phyloP scores from a whole-genome alignment of 257 asterid genomes.

The Nicotiana paniculata region DNA sequence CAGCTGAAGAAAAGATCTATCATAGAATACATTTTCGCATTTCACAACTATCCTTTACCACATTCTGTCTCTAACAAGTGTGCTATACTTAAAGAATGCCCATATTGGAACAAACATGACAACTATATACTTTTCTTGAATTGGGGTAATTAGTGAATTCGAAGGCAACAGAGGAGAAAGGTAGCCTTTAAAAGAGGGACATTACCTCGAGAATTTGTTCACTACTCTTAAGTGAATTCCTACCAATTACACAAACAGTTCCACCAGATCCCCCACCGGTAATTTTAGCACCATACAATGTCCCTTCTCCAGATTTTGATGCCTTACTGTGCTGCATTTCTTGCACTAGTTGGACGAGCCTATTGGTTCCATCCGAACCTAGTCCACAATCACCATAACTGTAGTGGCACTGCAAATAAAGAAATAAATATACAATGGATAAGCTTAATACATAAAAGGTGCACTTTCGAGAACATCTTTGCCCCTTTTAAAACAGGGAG shows the following conservation, averaged over 20 bases:
- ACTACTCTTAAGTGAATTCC: slow-evolving; percentile 66
- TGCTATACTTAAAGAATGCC: background rate
- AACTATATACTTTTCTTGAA: background rate
- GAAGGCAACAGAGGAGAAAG: background rate
- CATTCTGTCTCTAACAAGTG: background rate
- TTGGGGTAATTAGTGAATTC: background rate
- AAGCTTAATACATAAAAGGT: background rate
- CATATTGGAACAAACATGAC: background rate
- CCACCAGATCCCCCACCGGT: slow-evolving; percentile 99
- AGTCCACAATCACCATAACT: slow-evolving; percentile 92
- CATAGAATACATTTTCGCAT: background rate
- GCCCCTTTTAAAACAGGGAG: background rate
- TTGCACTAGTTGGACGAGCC: slow-evolving; percentile 84
- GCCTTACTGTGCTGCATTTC: slow-evolving; percentile 71
- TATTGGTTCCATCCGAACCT: slow-evolving; percentile 90
- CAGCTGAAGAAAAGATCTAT: background rate
- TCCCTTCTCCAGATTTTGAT: slow-evolving; percentile 61
- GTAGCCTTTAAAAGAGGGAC: background rate
- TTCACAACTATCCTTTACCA: background rate
- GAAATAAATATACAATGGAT: background rate
- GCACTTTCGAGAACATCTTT: background rate
- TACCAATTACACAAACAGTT: slow-evolving; percentile 74
- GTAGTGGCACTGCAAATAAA: slow-evolving; percentile 71
- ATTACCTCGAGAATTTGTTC: slow-evolving; percentile 75
- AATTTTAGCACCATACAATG: slow-evolving; percentile 84